These are phyloP conservation scores for Herpotrichia juniperi DNA, from an alignment of 2,329 filamentous ascomycete species.

Conservation along the genomic window DNA sequence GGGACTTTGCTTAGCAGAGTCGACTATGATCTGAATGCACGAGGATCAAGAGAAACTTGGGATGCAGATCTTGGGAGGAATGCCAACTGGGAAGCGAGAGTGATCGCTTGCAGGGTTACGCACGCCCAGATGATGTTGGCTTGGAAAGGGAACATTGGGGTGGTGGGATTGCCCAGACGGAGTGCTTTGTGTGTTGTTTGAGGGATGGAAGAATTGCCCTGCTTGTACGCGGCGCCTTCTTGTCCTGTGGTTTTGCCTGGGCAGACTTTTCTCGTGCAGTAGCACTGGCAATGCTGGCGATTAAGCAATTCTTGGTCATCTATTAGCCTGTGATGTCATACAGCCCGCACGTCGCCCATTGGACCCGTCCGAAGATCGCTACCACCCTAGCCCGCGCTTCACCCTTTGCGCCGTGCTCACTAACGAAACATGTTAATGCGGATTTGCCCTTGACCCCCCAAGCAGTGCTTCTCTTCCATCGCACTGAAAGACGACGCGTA, in stretches of 20 bases:
- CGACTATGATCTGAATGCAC: too few species aligned
- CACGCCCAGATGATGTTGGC: too few species aligned
- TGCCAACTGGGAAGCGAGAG: neutral
- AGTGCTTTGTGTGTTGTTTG: too few species aligned
- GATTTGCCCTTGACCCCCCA: neutral
- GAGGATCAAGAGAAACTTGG: too few species aligned
- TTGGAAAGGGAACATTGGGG: too few species aligned
- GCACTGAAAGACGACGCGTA: neutral
- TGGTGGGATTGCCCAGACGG: too few species aligned
- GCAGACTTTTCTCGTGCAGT: too few species aligned
- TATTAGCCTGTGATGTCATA: conserved; percentile 2
- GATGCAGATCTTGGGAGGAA: neutral
- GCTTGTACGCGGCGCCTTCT: too few species aligned
- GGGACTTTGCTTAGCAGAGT: too few species aligned
- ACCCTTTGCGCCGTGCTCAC: neutral
- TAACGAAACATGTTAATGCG: neutral
- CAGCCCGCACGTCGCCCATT: neutral
- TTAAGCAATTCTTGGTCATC: conserved; percentile 1
- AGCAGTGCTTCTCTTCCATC: neutral
- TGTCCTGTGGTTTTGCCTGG: too few species aligned
- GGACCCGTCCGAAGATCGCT: neutral
- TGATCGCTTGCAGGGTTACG: neutral
- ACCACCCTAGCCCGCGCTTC: neutral
- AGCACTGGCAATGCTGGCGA: too few species aligned
- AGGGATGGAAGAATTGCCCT: too few species aligned